Percentiles rank a stretch among this genome's conserved stretches.
Conservation (phyloP, 192 early-diverging fungal genomes). For the Fimicolochytrium jonesii region DNA sequence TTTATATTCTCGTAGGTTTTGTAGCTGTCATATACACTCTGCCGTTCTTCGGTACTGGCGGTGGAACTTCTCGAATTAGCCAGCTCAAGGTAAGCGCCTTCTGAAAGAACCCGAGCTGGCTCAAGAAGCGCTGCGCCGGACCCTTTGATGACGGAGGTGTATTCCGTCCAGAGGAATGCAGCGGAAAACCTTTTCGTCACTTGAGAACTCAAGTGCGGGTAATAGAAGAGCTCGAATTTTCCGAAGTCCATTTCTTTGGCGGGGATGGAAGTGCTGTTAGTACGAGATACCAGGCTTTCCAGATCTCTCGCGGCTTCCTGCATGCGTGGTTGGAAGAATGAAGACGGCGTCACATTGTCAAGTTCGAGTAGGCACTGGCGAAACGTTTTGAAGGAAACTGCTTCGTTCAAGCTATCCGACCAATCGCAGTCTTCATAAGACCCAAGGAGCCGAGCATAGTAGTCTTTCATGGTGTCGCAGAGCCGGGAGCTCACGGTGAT, state of each 20-base stretch:
- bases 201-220: not conserved
- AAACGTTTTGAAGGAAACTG: not conserved
- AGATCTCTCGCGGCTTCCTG: not conserved
- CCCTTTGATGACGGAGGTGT: not conserved
- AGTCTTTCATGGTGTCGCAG: not conserved
- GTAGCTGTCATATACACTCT: not conserved
- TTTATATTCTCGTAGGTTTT: not conserved
- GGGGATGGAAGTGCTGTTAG: not conserved
- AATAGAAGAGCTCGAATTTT: not conserved
- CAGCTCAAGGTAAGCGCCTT: not conserved
- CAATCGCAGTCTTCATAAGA: not conserved
- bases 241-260: not conserved
- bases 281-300: not conserved
- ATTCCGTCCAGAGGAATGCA: slow-evolving; percentile 5
- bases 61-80: not conserved
- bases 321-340: not conserved
- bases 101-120: not conserved
- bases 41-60: not conserved
- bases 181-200: not conserved
- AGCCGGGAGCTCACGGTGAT: not conserved
- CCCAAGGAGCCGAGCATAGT: not conserved
- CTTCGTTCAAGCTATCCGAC: not conserved
- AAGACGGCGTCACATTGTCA: not conserved
- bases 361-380: not conserved
- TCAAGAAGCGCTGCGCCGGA: not conserved